Conservation (phyloP, 2,329 filamentous ascomycete genomes). For the Torrubiella hemipterigena region DNA sequence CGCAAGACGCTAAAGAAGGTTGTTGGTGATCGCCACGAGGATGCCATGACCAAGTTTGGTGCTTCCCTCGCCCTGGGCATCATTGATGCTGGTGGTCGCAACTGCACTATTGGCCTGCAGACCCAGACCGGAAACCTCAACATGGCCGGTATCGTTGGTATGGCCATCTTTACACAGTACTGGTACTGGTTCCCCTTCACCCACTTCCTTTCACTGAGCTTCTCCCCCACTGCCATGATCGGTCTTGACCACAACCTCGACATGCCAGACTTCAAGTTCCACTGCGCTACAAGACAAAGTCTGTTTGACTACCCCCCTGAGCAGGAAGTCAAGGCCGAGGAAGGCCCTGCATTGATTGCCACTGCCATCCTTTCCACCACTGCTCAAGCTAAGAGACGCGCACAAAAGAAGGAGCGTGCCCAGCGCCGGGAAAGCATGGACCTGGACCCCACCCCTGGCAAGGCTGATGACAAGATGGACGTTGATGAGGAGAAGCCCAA, state of each 20-base stretch:
- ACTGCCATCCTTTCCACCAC: conserved; percentile 95
- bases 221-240: conserved; percentile 94
- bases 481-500: conserved; percentile 53
- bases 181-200: conserved; percentile 99
- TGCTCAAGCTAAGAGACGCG: conserved; percentile 88
- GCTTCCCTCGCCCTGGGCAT: conserved; percentile 90
- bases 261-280: conserved; percentile 87
- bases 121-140: conserved; percentile 97
- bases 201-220: conserved; percentile 90
- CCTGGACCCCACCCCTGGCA: conserved; percentile 59
- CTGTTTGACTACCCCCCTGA: conserved; percentile 97
- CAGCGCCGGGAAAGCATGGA: conserved; percentile 92
- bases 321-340: conserved; percentile 87
- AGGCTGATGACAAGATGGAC: conserved; percentile 77
- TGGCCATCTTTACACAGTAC: conserved; percentile 97
- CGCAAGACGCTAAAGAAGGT: conserved; percentile 93
- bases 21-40: conserved; percentile 86
- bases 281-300: conserved; percentile 87
- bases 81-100: conserved; percentile 93
- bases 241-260: conserved; percentile 89
- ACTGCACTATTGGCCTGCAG: conserved; percentile 95
- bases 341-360: conserved; percentile 85
- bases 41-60: conserved; percentile 99
- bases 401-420: conserved; percentile 86
- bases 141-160: conserved; percentile 95